Conservation (phyloP, 1,284 basidiomycete genomes). For the Sporisorium scitamineum region DNA sequence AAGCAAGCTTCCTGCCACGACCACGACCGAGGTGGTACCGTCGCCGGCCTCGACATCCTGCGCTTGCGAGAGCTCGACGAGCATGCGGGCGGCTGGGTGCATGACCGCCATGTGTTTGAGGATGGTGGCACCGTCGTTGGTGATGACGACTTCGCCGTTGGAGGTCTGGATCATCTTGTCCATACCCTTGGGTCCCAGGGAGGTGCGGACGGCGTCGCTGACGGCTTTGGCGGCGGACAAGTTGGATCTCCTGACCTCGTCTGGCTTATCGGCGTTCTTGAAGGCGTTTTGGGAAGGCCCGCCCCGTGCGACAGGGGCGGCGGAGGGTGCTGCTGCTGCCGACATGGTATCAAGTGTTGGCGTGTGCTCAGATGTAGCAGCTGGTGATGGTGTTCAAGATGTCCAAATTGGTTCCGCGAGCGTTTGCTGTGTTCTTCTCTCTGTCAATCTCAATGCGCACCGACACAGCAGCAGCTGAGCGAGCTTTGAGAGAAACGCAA, state of each 20-base stretch:
- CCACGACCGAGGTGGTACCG: conserved; percentile 98
- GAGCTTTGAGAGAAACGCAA: too few relatives aligned
- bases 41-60: conserved; percentile 99
- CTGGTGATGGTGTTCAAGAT: background rate
- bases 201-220: conserved; percentile 96
- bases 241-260: conserved; percentile 68
- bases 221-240: conserved; percentile 77
- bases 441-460: background rate
- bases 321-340: conserved; percentile 40
- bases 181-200: conserved; percentile 97
- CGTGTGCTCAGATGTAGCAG: background rate
- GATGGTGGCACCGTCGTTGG: conserved; percentile 99
- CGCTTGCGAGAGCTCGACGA: conserved; percentile 93
- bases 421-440: background rate
- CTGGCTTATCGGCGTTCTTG: conserved; percentile 69
- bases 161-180: conserved; percentile 99
- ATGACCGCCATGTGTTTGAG: conserved; percentile 96
- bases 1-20: conserved; percentile 91
- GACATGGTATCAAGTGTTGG: conserved; percentile 28
- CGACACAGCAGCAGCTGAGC: background rate
- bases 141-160: conserved; percentile 96
- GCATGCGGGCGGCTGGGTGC: conserved; percentile 98
- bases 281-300: conserved; percentile 59
- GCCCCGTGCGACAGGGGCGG: conserved; percentile 35
- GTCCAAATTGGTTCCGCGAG: background rate